These are phyloP conservation scores for Pseudocercospora crystallina DNA, from an alignment of 2,329 filamentous ascomycete genomes.

Conservation along the genomic window DNA sequence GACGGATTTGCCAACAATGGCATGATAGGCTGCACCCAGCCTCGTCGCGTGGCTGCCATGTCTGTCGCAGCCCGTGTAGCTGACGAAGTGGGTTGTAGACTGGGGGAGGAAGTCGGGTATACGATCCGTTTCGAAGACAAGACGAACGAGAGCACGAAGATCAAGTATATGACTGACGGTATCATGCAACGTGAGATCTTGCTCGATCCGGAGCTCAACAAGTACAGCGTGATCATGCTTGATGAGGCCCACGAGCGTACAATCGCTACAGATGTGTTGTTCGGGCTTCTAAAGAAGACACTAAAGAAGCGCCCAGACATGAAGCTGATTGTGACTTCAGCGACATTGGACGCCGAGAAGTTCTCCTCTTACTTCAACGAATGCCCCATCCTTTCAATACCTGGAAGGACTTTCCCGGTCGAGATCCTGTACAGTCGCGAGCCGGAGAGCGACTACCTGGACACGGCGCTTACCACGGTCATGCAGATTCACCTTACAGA, in stretches of 20 bases:
- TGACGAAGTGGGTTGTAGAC: slow-evolving; percentile 87
- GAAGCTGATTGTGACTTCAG: slow-evolving; percentile 94
- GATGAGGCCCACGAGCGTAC: slow-evolving; percentile 98
- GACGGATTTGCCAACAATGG: slow-evolving; percentile 83
- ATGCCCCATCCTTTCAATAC: slow-evolving; percentile 95
- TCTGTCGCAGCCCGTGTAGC: slow-evolving; percentile 95
- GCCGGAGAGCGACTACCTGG: slow-evolving; percentile 92
- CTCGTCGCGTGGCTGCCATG: slow-evolving; percentile 94
- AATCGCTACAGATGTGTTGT: slow-evolving; percentile 92
- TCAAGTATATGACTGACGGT: slow-evolving; percentile 99
- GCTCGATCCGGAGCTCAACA: slow-evolving; percentile 81
- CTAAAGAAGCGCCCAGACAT: slow-evolving; percentile 81
- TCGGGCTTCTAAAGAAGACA: slow-evolving; percentile 91
- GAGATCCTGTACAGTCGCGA: slow-evolving; percentile 94
- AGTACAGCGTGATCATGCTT: slow-evolving; percentile 96
- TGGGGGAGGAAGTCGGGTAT: slow-evolving; percentile 93
- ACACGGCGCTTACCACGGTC: slow-evolving; percentile 89
- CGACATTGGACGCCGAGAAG: slow-evolving; percentile 94
- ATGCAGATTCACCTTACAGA: slow-evolving; percentile 98
- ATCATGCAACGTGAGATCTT: slow-evolving; percentile 96
- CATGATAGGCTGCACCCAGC: slow-evolving; percentile 94
- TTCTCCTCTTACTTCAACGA: slow-evolving; percentile 96
- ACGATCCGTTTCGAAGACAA: slow-evolving; percentile 97
- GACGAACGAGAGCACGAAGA: slow-evolving; percentile 81
- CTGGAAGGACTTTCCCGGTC: slow-evolving; percentile 90